Evolutionary conservation across 768 basidiomycete genomes (phyloP), one percentile per base, ranked within the genome.

Genomic region (Dacryopinax spathularia): DNA sequence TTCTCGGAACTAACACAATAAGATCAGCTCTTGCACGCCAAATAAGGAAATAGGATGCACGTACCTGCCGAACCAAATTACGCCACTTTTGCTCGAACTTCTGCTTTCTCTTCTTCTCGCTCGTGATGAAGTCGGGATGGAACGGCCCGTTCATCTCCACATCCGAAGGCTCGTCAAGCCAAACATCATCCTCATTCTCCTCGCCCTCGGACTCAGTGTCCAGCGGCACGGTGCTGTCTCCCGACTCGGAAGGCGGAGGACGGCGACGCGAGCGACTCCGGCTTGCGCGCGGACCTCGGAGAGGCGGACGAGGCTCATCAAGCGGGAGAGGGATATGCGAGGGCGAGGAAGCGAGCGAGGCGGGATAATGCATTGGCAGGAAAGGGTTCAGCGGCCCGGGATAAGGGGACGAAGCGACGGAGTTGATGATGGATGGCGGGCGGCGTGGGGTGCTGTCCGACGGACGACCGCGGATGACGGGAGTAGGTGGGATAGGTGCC

Each of bases 1-100:
- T 39, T 66, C 65, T n/a, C 61, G 65, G 65, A 66, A 66, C 65
- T 66, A 31, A 31, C 25, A 5, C 25, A 31, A 29, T 13, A 20
- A 22, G 9, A 18, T 56, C 48, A 56, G 48, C 29, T 13, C n/a
- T n/a, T n/a, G 3, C 10, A 20, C 36, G 12, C 18, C 48, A 31
- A 9, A 18, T 22, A 25, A 6, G 5, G 9, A 13, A 29, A 56
- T 10, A 9, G 6, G 7, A 10, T 25, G 3, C 5, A 6, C 48
- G 25, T 20, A 56, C 48, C 48, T 56, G 33, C n/a, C 65, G 43
- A 33, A 65, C 56, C 65, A 65, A 41, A 25, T 43, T 60, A n/a
- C 64, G 62, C 65, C 65, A 66, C 44, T 66, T 66, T 33, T 66
- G 63, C 33, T 66, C 63, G 44, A 63, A 66, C 60, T 66, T 66